Percentiles rank a stretch among this genome's conserved stretches.
phyloP scores from a whole-genome alignment of 306 rosid genomes.

The Prunus mongolica region DNA sequence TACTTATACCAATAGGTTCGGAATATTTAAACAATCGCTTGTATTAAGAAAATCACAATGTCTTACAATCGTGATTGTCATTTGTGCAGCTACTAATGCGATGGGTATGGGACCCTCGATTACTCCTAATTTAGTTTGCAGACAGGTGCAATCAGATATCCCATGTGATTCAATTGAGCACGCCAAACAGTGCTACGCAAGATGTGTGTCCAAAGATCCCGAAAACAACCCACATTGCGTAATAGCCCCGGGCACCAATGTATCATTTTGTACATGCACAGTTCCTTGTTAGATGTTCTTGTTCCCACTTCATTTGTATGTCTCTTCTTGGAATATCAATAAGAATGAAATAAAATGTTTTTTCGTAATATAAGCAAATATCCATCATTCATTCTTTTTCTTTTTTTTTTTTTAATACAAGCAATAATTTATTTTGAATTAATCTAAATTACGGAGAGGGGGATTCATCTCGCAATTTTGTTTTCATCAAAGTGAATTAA shows the following conservation, averaged over 20 bases:
- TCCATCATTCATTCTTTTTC: neutral
- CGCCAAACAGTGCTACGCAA: neutral
- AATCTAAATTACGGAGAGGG: accelerated
- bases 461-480: no score
- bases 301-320: neutral
- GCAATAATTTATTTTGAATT: no score
- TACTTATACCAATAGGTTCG: no score
- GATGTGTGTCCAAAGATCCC: neutral
- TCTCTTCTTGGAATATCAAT: neutral
- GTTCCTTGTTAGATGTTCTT: neutral
- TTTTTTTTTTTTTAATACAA: no score
- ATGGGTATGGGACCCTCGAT: neutral
- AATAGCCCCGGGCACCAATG: neutral
- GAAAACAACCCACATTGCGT: neutral
- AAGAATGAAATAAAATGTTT: no score
- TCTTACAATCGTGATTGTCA: neutral
- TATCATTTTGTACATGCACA: neutral
- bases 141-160: neutral
- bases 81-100: neutral
- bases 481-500: no score
- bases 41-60: no score
- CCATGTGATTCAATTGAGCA: neutral
- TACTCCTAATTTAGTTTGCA: neutral
- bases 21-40: no score
- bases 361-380: neutral